These are phyloP conservation scores for Trametes villosa DNA, from an alignment of 768 basidiomycete genomes.

Conservation along the genomic window DNA sequence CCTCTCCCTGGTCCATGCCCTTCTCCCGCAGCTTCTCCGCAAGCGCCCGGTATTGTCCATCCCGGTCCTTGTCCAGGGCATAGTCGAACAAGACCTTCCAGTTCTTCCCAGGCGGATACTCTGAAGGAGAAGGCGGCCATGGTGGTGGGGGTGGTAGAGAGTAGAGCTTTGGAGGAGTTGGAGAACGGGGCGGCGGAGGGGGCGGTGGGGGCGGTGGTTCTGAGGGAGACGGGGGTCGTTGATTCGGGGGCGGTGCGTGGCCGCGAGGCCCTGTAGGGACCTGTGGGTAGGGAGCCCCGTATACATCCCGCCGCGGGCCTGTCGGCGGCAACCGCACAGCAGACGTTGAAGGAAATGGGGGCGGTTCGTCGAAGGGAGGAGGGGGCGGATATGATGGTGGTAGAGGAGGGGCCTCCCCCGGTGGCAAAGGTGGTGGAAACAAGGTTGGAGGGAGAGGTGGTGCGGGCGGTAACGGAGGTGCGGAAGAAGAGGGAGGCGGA, in stretches of 20 bases:
- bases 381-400: slow-evolving; percentile 36
- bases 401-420: slow-evolving; percentile 20
- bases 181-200: slow-evolving; percentile 32
- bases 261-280: slow-evolving; percentile 17
- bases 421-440: slow-evolving; percentile 30
- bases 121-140: slow-evolving; percentile 60
- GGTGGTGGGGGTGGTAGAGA: slow-evolving; percentile 49
- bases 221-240: slow-evolving; percentile 16
- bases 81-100: slow-evolving; percentile 73
- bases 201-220: slow-evolving; percentile 22
- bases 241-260: slow-evolving; percentile 1
- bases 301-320: slow-evolving; percentile 14
- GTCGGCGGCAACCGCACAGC: slow-evolving; percentile 11
- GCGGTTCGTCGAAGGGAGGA: slow-evolving; percentile 17
- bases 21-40: slow-evolving; percentile 46
- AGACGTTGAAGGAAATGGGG: slow-evolving; percentile 17
- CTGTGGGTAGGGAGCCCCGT: slow-evolving; percentile 22
- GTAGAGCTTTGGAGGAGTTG: slow-evolving; percentile 39
- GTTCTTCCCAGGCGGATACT: slow-evolving; percentile 50
- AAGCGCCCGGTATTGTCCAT: slow-evolving; percentile 43
- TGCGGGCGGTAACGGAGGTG: slow-evolving; percentile 30
- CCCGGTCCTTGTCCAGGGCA: slow-evolving; percentile 49
- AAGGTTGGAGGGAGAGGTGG: slow-evolving; percentile 19
- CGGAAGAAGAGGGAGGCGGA: slow-evolving; percentile 31
- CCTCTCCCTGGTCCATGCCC: slow-evolving; percentile 32